Conservation (phyloP, 257 asterid species). For the Solanum habrochaites region DNA sequence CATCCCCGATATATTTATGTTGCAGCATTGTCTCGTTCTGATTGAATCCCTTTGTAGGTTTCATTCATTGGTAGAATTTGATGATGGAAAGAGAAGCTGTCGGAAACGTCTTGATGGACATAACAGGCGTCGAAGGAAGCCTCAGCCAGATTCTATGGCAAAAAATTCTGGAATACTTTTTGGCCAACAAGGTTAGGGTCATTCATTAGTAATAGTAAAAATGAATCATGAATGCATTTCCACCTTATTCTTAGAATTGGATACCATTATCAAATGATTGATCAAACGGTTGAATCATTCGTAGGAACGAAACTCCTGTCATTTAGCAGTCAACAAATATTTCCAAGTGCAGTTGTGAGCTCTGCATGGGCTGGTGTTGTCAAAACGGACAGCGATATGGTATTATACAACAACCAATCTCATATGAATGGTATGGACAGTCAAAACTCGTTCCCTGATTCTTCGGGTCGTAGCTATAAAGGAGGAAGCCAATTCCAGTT, state of each 20-base stretch:
- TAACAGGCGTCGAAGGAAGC: conserved; percentile 81
- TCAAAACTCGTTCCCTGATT: conserved; percentile 19
- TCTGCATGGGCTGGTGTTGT: conserved; percentile 34
- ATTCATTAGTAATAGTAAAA: not conserved
- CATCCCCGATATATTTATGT: not conserved
- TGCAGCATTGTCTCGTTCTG: not conserved
- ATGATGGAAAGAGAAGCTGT: conserved; percentile 87
- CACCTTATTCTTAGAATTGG: not conserved
- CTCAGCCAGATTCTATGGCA: conserved; percentile 49
- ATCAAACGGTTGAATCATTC: not conserved
- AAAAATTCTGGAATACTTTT: conserved; percentile 28
- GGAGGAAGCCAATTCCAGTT: conserved; percentile 32
- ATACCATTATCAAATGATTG: not conserved
- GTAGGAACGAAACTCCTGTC: conserved; percentile 42
- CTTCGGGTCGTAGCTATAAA: conserved; percentile 20
- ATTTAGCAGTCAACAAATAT: conserved; percentile 34
- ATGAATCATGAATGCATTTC: not conserved
- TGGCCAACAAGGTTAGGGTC: conserved; percentile 17
- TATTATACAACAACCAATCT: conserved; percentile 21
- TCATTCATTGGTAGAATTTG: conserved; percentile 78
- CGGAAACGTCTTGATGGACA: conserved; percentile 91
- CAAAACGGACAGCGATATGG: conserved; percentile 24
- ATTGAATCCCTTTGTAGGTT: conserved; percentile 33
- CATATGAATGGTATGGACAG: conserved; percentile 19
- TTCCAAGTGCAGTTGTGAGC: conserved; percentile 24